Base-by-base conservation (phyloP, 257 asterid species). In the Ilex aquifolium region DNA sequence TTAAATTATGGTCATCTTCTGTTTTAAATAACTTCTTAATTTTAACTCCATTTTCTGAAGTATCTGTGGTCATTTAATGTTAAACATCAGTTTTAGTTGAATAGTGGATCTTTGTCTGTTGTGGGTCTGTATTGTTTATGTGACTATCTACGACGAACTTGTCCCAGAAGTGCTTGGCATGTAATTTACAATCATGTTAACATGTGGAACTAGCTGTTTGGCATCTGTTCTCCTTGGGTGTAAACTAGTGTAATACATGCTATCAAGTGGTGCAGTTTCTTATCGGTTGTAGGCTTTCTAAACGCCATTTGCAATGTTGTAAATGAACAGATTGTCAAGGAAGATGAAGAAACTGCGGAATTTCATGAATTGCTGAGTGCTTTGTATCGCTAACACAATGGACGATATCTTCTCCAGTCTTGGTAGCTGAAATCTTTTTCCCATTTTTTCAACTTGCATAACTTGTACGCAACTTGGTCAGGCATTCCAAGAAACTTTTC, bases 291-390 rank as follows among this genome's bases (percentile, higher is more conserved):
- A 49, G 54, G 54, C 17, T 6, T 49, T 6, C 54, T 49, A 11
- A 49, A 3, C 14, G 17, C 17, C n/a, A 49, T n/a, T 11, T 49
- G 6, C 54, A 15, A 49, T 11, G 1, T 49, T 53, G 57, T 6
- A 4, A 7, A 3, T 53, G 27, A 53, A 42, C 72, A 80, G 86
- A 66, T 80, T 62, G 67, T 80, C 31, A 72, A 69, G 70, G 86
- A 77, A 74, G 62, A 74, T 66, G 81, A 77, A 64, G 86, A 80
- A 62, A 72, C 86, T 36, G 77, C 52, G 12, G 86, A 80, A 62
- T 75, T 80, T 64, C 77, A 69, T 6, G 57, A 67, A 9, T 60
- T 80, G 53, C 59, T 80, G 61, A 72, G 73, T 32, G 72, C 75
- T 53, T 64, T n/a, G 69, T 62, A 55, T 71, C 36, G 58, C 60